Evolutionary conservation across 2,329 filamentous ascomycete species (phyloP), one percentile per base, ranked within the genome.

Genomic region (Leptoxyphium fumago): DNA sequence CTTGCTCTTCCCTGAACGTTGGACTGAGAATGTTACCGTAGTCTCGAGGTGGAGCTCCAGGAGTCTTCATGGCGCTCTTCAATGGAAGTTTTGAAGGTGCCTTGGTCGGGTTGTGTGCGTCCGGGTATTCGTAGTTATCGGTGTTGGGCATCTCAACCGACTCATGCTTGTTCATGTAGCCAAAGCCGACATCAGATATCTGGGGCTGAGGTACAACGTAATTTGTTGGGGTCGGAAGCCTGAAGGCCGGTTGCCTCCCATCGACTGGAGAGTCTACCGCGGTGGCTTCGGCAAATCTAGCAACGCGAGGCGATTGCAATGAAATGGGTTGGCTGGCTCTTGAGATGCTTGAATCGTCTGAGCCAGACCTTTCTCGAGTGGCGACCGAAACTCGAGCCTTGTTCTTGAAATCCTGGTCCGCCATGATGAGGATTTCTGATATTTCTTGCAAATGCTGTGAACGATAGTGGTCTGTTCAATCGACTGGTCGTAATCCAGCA

Each of bases 181-280:
- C 87, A 64, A 96, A 95, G 52, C 88, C 88, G 51, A 94, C 77
- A 66, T 94, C 87, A 46, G 80, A 84, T 29, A 88, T 83, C 60
- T 86, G 81, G 43, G 79, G 68, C 61, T 82, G 75, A 43, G 74
- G 69, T 52, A 70, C 66, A 60, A 75, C 67, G 59, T 72, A 65
- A 54, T 70, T 69, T 38, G 72, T 71, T n/a, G 32, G 32, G 50
- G 66, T 69, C 38, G 75, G 72, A 40, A 73, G 40, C 10, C 32
- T 71, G 49, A 79, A 73, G 54, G 71, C 69, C 55, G 83, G 54
- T 48, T 68, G 63, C 38, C 63, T 59, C 41, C 66, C 67, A 48
- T 87, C 81, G 56, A 86, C 69, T 38, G 84, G 84, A 40, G 84
- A 88, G 67, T 87, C 71, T 42, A 88, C 78, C 26, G 82, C 75